These are phyloP conservation scores for Poa pratensis DNA, from an alignment of 176 grass and related monocot species.

Conservation along the genomic window DNA sequence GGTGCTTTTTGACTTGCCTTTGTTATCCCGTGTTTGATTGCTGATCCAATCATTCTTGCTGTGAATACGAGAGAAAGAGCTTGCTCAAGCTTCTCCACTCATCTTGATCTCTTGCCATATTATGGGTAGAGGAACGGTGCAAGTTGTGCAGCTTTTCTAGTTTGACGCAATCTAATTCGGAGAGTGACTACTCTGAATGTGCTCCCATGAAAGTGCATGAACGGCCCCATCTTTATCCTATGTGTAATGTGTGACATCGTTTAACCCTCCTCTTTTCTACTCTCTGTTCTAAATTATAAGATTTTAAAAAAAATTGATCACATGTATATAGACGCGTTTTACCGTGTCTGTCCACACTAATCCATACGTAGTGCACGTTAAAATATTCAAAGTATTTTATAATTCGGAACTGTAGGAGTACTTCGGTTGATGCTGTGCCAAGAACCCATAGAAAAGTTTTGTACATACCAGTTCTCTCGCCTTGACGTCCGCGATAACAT, in stretches of 20 bases:
- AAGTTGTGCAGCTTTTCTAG: conserved; percentile 24
- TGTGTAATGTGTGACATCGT: no score
- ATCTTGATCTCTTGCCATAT: conserved; percentile 19
- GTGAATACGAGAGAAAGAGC: not conserved
- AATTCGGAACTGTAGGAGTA: no score
- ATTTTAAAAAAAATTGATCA: no score
- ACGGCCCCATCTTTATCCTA: not conserved
- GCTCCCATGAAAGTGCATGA: not conserved
- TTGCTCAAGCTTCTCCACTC: conserved; percentile 38
- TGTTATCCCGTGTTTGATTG: conserved; percentile 27
- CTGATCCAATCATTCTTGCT: not conserved
- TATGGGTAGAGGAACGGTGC: conserved; percentile 3
- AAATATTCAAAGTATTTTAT: no score
- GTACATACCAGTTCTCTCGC: not conserved
- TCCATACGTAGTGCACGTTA: no score
- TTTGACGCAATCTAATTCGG: not conserved
- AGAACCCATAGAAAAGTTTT: not conserved
- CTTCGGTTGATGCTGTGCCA: not conserved
- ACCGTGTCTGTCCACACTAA: no score
- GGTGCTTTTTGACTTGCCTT: conserved; percentile 33
- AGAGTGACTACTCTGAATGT: not conserved
- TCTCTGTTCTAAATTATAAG: no score
- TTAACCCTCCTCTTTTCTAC: not conserved
- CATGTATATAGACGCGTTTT: no score
- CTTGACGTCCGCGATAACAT: no score